A percentile compares a stretch with the other conserved stretches of the same genome.
These are phyloP conservation scores for Candida sonorensis DNA, from an alignment of 805 yeast genomes.

Conservation along the genomic window DNA sequence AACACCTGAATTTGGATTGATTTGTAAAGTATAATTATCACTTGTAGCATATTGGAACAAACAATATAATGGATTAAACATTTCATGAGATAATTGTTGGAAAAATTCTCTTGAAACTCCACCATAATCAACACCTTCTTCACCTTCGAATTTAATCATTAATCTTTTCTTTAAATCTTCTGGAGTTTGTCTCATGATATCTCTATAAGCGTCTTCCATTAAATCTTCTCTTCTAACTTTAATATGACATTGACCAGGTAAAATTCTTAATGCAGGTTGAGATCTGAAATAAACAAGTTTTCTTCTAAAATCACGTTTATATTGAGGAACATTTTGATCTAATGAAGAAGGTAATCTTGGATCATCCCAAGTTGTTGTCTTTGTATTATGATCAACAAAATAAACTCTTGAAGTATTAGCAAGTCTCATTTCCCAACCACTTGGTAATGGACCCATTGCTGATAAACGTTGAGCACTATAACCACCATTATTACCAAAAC, in stretches of 20 bases:
- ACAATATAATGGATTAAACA: slow-evolving; percentile 98
- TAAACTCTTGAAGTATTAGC: slow-evolving; percentile 98
- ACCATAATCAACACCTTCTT: slow-evolving; percentile 99
- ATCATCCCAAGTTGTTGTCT: slow-evolving; percentile 99
- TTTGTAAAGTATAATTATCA: slow-evolving; percentile 95
- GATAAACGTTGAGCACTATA: slow-evolving; percentile 97
- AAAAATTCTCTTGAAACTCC: slow-evolving; percentile 98
- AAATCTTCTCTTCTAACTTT: slow-evolving; percentile 95
- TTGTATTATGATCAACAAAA: slow-evolving; percentile 98
- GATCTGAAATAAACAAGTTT: slow-evolving; percentile 96
- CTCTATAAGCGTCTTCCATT: slow-evolving; percentile 97
- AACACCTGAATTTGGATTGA: slow-evolving; percentile 93
- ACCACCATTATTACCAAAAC: slow-evolving; percentile 85
- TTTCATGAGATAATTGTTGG: slow-evolving; percentile 93
- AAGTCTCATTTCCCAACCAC: slow-evolving; percentile 99
- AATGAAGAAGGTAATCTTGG: slow-evolving; percentile 96
- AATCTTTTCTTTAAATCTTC: slow-evolving; percentile 95
- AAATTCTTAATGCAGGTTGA: slow-evolving; percentile 93
- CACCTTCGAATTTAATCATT: slow-evolving; percentile 98
- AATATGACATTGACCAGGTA: slow-evolving; percentile 98
- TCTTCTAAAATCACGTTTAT: slow-evolving; percentile 97
- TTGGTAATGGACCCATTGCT: slow-evolving; percentile 94
- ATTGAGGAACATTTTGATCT: slow-evolving; percentile 98
- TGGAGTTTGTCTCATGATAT: slow-evolving; percentile 97
- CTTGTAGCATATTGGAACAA: slow-evolving; percentile 95